Conservation (phyloP, 1,284 basidiomycete species). For the Tylopilus sp. region DNA sequence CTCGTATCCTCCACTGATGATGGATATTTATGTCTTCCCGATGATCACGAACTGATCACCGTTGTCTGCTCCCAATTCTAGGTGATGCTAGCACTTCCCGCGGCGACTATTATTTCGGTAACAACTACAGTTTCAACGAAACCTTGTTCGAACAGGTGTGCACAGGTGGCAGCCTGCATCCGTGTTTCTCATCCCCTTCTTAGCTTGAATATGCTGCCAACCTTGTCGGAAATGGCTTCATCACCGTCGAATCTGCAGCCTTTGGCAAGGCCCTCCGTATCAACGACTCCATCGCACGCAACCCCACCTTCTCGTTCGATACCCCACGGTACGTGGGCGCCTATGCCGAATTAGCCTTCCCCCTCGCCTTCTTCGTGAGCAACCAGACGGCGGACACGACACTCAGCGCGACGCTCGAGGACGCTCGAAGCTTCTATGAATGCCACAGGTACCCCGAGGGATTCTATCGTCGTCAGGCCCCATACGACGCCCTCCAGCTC, state of each 20-base stretch:
- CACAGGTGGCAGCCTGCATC: fast-evolving
- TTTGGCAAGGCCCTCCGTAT: constrained; percentile 17
- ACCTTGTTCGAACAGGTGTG: constrained; percentile 27
- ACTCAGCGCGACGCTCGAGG: constrained; percentile 8
- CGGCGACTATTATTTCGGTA: constrained; percentile 28
- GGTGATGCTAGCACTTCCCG: constrained; percentile 30
- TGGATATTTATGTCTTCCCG: background rate
- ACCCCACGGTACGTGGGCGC: constrained; percentile 19
- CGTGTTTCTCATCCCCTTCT: background rate
- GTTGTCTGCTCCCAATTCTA: background rate
- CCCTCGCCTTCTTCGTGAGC: constrained; percentile 29
- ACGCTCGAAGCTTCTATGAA: constrained; percentile 22
- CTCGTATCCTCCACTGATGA: background rate
- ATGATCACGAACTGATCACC: background rate
- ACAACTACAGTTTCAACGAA: constrained; percentile 29
- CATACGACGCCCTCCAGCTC: constrained; percentile 11
- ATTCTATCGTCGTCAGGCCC: constrained; percentile 22
- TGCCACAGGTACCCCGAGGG: constrained; percentile 19
- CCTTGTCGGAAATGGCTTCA: constrained; percentile 12
- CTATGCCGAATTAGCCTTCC: constrained; percentile 24
- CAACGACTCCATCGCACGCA: constrained; percentile 26
- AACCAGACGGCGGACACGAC: constrained; percentile 25
- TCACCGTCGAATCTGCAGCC: constrained; percentile 22
- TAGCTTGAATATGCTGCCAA: constrained; percentile 21
- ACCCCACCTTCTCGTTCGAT: constrained; percentile 26